phyloP scores from a whole-genome alignment of 768 basidiomycete species.

The Boletus rubropictus region DNA sequence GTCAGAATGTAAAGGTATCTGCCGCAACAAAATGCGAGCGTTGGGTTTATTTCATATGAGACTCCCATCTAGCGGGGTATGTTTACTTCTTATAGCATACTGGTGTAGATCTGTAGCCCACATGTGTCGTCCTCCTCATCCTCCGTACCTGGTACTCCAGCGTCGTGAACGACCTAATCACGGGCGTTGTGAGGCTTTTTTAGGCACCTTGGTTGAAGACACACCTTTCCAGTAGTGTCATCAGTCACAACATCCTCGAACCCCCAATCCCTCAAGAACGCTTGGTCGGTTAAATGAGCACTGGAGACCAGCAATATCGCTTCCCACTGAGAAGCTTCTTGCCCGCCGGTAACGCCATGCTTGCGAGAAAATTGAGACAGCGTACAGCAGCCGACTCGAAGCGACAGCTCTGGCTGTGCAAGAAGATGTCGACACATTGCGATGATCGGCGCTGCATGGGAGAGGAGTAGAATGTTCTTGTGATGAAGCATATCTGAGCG shows the following conservation, averaged over 20 bases:
- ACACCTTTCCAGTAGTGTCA: constrained; percentile 50
- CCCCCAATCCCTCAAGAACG: constrained; percentile 69
- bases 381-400: constrained; percentile 74
- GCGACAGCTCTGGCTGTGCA: constrained; percentile 44
- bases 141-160: constrained; percentile 65
- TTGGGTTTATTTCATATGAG: background rate
- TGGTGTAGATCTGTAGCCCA: constrained; percentile 41
- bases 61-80: background rate
- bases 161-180: constrained; percentile 61
- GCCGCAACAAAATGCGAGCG: background rate
- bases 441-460: constrained; percentile 73
- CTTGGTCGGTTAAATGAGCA: constrained; percentile 48
- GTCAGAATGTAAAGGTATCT: constrained; percentile 1
- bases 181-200: background rate
- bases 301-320: constrained; percentile 48
- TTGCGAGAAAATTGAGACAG: constrained; percentile 50
- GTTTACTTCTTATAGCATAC: constrained; percentile 11
- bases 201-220: constrained; percentile 11
- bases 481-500: constrained; percentile 38
- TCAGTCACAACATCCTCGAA: constrained; percentile 63
- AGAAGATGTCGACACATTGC: constrained; percentile 56
- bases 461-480: constrained; percentile 54
- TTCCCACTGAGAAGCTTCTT: constrained; percentile 43
- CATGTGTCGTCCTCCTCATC: constrained; percentile 49
- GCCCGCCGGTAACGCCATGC: constrained; percentile 19